Evolutionary conservation across 1,284 basidiomycete species (phyloP).

Genomic region (Chalciporus sp.): DNA sequence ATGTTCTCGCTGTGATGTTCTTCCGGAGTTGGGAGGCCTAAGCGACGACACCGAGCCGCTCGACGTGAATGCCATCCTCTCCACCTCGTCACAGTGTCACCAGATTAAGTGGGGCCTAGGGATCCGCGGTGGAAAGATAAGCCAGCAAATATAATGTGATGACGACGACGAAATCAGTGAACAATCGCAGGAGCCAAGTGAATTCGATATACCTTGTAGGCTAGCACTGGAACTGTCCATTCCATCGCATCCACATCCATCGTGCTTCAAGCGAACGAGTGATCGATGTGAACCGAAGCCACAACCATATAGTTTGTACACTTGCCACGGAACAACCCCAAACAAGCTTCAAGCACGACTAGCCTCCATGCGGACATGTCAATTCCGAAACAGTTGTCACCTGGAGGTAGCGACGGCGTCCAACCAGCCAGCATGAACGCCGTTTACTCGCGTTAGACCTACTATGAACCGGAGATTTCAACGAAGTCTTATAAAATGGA

Average conservation of each 20-base stretch:
- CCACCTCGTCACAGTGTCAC: slow-evolving; percentile 27
- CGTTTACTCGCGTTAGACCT: slow-evolving; percentile 17
- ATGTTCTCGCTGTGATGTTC: not conserved
- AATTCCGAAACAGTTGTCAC: slow-evolving; percentile 4
- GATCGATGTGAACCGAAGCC: not conserved
- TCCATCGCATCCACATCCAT: not conserved
- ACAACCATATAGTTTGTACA: not conserved
- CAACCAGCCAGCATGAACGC: slow-evolving; percentile 18
- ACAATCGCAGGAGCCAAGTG: not conserved
- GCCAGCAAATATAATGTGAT: not conserved
- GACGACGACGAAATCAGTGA: slow-evolving; percentile 1
- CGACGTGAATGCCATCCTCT: slow-evolving; percentile 23
- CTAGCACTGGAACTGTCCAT: not conserved
- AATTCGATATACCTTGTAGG: slow-evolving; percentile 1
- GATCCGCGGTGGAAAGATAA: slow-evolving; percentile 27
- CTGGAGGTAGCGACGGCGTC: not conserved
- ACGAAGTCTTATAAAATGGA: not conserved
- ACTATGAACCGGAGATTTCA: slow-evolving; percentile 23
- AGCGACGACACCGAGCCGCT: not conserved
- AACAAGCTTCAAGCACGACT: not conserved
- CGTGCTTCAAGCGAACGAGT: not conserved
- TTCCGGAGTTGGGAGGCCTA: not conserved
- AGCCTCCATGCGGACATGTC: slow-evolving; percentile 4
- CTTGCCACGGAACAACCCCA: not conserved
- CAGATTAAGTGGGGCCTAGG: slow-evolving; percentile 11